Evolutionary conservation across 192 early-diverging fungal species (phyloP).

Genomic region (Umbelopsis isabellina): DNA sequence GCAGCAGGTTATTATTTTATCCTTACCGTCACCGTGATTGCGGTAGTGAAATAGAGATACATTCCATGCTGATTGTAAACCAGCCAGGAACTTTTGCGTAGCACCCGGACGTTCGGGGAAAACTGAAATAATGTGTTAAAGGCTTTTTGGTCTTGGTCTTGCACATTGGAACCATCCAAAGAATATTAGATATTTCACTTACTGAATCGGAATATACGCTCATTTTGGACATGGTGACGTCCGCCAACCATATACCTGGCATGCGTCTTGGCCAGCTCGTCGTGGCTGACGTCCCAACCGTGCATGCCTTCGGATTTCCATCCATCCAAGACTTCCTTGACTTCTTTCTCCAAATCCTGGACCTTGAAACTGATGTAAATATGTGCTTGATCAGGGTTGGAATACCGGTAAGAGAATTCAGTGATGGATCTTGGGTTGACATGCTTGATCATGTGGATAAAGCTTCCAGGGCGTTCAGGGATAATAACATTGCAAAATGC

Average conservation of each 20-base stretch:
- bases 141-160: background rate
- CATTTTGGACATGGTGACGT: constrained; percentile 72
- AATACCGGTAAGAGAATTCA: constrained; percentile 88
- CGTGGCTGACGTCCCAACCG: constrained; percentile 83
- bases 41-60: constrained; percentile 96
- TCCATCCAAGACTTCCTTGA: constrained; percentile 67
- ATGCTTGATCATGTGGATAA: constrained; percentile 75
- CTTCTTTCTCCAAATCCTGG: constrained; percentile 68
- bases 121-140: constrained; percentile 38
- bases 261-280: constrained; percentile 97
- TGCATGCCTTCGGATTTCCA: constrained; percentile 66
- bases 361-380: constrained; percentile 92
- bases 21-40: constrained; percentile 84
- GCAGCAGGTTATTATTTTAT: background rate
- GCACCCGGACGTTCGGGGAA: constrained; percentile 97
- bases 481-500: constrained; percentile 91
- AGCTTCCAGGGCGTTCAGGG: constrained; percentile 89
- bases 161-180: background rate
- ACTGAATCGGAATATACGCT: constrained; percentile 89
- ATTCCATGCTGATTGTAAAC: constrained; percentile 70
- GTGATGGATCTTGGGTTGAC: constrained; percentile 88
- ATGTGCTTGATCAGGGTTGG: constrained; percentile 74
- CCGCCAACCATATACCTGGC: constrained; percentile 94
- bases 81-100: constrained; percentile 81
- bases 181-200: background rate